Evolutionary conservation across 139 green algal genomes (phyloP).

Genomic region (Chlorella sp.): DNA sequence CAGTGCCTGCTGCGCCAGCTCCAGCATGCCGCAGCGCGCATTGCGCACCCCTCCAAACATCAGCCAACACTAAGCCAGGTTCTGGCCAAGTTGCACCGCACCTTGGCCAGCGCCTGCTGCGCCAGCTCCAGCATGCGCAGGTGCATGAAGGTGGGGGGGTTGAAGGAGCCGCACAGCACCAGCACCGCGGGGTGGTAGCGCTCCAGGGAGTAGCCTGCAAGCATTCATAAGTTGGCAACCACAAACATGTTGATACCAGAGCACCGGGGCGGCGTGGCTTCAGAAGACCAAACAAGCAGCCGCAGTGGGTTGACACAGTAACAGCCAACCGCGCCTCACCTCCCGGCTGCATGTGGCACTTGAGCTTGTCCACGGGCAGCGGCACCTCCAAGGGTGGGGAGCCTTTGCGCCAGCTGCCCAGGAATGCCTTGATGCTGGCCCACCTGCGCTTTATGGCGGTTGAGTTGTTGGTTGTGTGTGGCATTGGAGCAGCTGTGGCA

Average conservation of each 20-base stretch:
- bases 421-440: conserved; percentile 25
- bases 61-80: no score
- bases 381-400: not conserved
- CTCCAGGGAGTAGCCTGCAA: conserved; percentile 7
- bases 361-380: conserved; percentile 52
- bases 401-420: conserved; percentile 9
- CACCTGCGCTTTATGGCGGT: no score
- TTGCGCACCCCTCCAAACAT: no score
- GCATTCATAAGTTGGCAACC: no score
- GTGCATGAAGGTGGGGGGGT: conserved; percentile 87
- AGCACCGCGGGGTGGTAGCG: conserved; percentile 71
- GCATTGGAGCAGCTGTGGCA: no score
- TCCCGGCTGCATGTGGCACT: conserved; percentile 38
- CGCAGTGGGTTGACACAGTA: no score
- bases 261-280: no score
- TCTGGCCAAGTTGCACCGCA: conserved; percentile 76
- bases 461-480: no score
- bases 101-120: conserved; percentile 62
- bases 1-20: not conserved
- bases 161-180: conserved; percentile 89
- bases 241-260: no score
- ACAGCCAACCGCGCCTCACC: no score
- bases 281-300: no score
- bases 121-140: conserved; percentile 90
- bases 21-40: conserved; percentile 15